These are phyloP conservation scores for Chaetoscypha palmicola DNA, from an alignment of 2,329 filamentous ascomycete genomes.

Conservation along the genomic window DNA sequence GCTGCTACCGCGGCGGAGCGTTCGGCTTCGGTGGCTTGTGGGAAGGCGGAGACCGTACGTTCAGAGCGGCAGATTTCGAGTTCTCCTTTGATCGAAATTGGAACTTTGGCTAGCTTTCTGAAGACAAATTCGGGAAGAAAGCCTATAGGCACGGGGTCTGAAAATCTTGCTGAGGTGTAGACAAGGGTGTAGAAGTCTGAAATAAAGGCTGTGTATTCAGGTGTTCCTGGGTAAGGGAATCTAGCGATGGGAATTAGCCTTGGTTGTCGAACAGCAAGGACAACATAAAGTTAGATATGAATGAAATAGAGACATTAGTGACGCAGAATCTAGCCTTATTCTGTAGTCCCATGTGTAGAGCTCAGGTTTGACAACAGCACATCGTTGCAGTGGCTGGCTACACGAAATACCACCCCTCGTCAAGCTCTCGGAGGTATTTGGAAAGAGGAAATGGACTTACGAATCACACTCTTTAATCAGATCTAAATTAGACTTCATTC, in stretches of 20 bases:
- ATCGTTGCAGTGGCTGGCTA: too few relatives aligned
- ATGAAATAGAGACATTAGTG: too few relatives aligned
- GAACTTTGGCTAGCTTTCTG: slow-evolving; percentile 41
- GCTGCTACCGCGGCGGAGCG: slow-evolving; percentile 50
- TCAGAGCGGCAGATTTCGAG: slow-evolving; percentile 53
- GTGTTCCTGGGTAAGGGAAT: slow-evolving; percentile 67
- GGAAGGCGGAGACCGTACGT: slow-evolving; percentile 58
- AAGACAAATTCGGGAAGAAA: slow-evolving; percentile 49
- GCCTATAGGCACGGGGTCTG: slow-evolving; percentile 49
- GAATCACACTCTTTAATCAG: slow-evolving; percentile 47
- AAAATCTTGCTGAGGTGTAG: slow-evolving; percentile 35
- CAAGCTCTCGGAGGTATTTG: too few relatives aligned
- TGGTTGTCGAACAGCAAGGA: too few relatives aligned
- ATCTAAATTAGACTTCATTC: slow-evolving; percentile 39
- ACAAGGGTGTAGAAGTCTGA: slow-evolving; percentile 61
- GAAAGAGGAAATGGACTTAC: slow-evolving; percentile 35
- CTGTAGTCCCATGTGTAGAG: too few relatives aligned
- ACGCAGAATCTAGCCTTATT: too few relatives aligned
- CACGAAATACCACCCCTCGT: too few relatives aligned
- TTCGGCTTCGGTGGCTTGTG: slow-evolving; percentile 50
- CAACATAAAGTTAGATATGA: too few relatives aligned
- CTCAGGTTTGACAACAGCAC: too few relatives aligned
- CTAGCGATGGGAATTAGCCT: slow-evolving; percentile 35
- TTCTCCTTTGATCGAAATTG: slow-evolving; percentile 45
- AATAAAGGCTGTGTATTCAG: slow-evolving; percentile 48